Percentiles rank a stretch among this genome's conserved stretches.
Conservation (phyloP, 805 yeast genomes). For the Scheffersomyces amazonensis region DNA sequence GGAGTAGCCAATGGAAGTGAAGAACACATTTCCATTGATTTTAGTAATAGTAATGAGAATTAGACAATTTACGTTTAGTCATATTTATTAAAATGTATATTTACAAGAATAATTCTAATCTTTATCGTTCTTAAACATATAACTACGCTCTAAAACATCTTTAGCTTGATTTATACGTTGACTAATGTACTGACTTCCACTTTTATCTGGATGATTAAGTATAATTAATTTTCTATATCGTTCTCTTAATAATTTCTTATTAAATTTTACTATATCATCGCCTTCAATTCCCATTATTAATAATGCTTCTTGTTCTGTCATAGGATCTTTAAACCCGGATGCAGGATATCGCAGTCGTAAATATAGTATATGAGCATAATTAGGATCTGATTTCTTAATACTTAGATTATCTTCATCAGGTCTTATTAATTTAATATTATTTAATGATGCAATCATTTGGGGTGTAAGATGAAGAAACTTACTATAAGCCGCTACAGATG, state of each 20-base stretch:
- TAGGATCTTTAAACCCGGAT: slow-evolving; percentile 29
- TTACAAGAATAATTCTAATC: neutral
- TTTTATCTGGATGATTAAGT: slow-evolving; percentile 41
- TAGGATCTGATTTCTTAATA: slow-evolving; percentile 8
- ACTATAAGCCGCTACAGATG: slow-evolving; percentile 26
- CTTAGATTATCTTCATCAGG: slow-evolving; percentile 5
- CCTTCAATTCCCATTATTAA: slow-evolving; percentile 40
- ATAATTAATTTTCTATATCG: slow-evolving; percentile 39
- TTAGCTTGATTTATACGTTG: slow-evolving; percentile 45
- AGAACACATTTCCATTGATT: slow-evolving; percentile 3
- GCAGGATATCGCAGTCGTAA: slow-evolving; percentile 26
- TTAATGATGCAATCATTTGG: slow-evolving; percentile 33
- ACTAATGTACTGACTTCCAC: slow-evolving; percentile 37
- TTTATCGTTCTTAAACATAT: slow-evolving; percentile 18
- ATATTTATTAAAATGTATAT: neutral
- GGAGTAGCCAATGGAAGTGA: no score
- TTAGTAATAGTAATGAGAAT: slow-evolving; percentile 1
- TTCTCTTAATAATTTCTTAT: slow-evolving; percentile 27
- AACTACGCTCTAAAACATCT: slow-evolving; percentile 37
- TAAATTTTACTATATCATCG: slow-evolving; percentile 36
- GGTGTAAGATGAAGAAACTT: slow-evolving; percentile 29
- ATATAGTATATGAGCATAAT: slow-evolving; percentile 12
- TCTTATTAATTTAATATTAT: slow-evolving; percentile 20
- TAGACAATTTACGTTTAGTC: neutral
- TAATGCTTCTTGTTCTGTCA: slow-evolving; percentile 45